Evolutionary conservation across 2,329 filamentous ascomycete species (phyloP).

Genomic region (Fusarium cyanostomum): DNA sequence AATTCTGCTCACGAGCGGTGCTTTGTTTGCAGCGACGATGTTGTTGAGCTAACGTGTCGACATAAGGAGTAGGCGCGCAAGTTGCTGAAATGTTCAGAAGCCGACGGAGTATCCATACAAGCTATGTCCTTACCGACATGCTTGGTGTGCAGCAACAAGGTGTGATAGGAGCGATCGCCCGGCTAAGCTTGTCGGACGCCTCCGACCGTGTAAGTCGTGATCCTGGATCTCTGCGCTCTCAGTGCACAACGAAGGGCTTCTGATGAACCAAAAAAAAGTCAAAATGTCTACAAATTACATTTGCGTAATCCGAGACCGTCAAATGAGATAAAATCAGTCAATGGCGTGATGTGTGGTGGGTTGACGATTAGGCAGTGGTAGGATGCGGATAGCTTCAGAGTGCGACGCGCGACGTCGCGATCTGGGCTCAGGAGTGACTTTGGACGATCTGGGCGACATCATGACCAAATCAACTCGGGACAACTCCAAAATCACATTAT

Average conservation of each 20-base stretch:
- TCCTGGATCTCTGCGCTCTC: slow-evolving; percentile 15
- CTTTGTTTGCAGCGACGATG: background rate
- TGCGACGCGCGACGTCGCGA: slow-evolving; percentile 34
- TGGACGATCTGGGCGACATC: slow-evolving; percentile 18
- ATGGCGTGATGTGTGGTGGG: slow-evolving; percentile 28
- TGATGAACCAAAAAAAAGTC: slow-evolving; percentile 27
- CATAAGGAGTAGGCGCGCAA: background rate
- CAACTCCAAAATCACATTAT: slow-evolving; percentile 21
- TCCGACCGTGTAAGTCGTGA: slow-evolving; percentile 44
- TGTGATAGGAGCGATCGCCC: slow-evolving; percentile 2
- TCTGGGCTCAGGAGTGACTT: slow-evolving; percentile 45
- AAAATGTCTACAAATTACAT: slow-evolving; percentile 17
- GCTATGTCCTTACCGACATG: background rate
- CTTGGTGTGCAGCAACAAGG: background rate
- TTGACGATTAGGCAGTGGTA: slow-evolving; percentile 32
- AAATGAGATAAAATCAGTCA: background rate
- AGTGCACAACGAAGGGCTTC: background rate
- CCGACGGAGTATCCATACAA: background rate
- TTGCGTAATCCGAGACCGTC: background rate
- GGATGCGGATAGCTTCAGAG: slow-evolving; percentile 50
- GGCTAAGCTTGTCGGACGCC: slow-evolving; percentile 30
- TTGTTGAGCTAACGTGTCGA: background rate
- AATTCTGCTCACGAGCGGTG: background rate
- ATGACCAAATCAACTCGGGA: slow-evolving; percentile 10
- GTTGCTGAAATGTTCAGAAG: background rate